Percentiles rank a stretch among this genome's conserved stretches.
phyloP scores from a whole-genome alignment of 2,329 filamentous ascomycete species.

The Aspergillus pseudoglaucus region DNA sequence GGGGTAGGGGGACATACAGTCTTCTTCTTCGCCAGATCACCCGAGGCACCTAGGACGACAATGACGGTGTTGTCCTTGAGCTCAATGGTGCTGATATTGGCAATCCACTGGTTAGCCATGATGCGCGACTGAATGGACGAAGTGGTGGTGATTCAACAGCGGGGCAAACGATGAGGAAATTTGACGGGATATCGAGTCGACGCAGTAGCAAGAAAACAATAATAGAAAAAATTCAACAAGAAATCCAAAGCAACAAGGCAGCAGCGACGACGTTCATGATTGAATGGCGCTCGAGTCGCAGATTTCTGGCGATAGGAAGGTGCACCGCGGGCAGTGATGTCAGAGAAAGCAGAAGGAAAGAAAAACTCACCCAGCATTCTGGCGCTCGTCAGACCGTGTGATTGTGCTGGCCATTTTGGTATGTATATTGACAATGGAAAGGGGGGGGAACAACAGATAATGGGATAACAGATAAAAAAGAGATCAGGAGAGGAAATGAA shows the following conservation, averaged over 20 bases:
- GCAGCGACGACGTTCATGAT: no score
- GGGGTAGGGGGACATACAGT: constrained; percentile 56
- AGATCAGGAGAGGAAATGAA: constrained; percentile 18
- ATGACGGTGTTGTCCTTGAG: constrained; percentile 98
- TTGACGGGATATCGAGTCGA: background rate
- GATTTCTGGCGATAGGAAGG: constrained; percentile 1
- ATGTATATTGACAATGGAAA: constrained; percentile 8
- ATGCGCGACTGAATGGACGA: constrained; percentile 1
- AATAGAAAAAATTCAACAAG: constrained; percentile 1
- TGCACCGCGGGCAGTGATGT: constrained; percentile 30
- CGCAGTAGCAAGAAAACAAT: constrained; percentile 1
- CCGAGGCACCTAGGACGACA: constrained; percentile 91
- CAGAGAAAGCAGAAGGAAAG: constrained; percentile 22
- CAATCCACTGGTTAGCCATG: constrained; percentile 33
- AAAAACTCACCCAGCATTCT: constrained; percentile 47
- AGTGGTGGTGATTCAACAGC: constrained; percentile 4
- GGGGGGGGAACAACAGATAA: constrained; percentile 11
- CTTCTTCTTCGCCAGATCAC: constrained; percentile 99
- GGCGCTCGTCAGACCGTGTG: constrained; percentile 44
- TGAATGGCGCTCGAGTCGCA: no score
- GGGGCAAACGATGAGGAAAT: constrained; percentile 1
- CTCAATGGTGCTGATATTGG: constrained; percentile 65
- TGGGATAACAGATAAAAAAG: constrained; percentile 11
- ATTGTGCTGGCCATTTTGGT: constrained; percentile 46
- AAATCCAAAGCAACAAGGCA: no score